Percentiles rank a stretch among this genome's conserved stretches.
phyloP scores from a whole-genome alignment of 148 eudicot species.

The Fagopyrum esculentum region DNA sequence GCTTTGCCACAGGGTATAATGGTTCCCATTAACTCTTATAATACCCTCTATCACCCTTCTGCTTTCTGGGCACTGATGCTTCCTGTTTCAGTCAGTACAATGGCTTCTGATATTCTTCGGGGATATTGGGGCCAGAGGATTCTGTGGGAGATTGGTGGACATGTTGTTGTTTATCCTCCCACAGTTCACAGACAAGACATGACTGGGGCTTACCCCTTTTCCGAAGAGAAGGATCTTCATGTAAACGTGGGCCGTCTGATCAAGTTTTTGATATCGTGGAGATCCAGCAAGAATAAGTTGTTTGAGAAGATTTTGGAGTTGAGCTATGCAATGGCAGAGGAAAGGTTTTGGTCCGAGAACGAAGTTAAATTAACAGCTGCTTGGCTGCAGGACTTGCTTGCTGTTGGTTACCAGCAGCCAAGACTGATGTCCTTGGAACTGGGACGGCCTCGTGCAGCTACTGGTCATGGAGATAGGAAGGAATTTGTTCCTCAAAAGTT shows the following conservation, averaged over 20 bases:
- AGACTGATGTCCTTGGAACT: conserved; percentile 77
- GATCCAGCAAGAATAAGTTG: conserved; percentile 59
- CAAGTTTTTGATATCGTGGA: conserved; percentile 71
- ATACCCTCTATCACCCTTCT: conserved; percentile 71
- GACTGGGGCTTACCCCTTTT: conserved; percentile 72
- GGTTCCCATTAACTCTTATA: conserved; percentile 90
- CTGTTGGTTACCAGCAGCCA: conserved; percentile 91
- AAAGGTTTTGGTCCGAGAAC: conserved; percentile 91
- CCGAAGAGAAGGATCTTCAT: conserved; percentile 97
- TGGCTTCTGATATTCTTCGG: conserved; percentile 93
- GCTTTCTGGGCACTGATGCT: conserved; percentile 98
- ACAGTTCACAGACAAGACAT: conserved; percentile 74
- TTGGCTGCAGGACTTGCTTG: conserved; percentile 92
- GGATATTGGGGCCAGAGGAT: conserved; percentile 97
- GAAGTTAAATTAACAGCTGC: conserved; percentile 89
- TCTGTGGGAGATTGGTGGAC: conserved; percentile 94
- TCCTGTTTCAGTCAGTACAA: conserved; percentile 94
- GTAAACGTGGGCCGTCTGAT: conserved; percentile 83
- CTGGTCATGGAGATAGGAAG: conserved; percentile 89
- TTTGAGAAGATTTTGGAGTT: conserved; percentile 83
- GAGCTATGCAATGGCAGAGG: conserved; percentile 90
- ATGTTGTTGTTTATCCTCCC: conserved; percentile 90
- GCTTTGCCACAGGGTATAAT: conserved; percentile 88
- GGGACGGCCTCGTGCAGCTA: conserved; percentile 59
- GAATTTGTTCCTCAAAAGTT: conserved; percentile 81